phyloP scores from a whole-genome alignment of 495 filamentous ascomycete genomes.

The Tuber indicum region DNA sequence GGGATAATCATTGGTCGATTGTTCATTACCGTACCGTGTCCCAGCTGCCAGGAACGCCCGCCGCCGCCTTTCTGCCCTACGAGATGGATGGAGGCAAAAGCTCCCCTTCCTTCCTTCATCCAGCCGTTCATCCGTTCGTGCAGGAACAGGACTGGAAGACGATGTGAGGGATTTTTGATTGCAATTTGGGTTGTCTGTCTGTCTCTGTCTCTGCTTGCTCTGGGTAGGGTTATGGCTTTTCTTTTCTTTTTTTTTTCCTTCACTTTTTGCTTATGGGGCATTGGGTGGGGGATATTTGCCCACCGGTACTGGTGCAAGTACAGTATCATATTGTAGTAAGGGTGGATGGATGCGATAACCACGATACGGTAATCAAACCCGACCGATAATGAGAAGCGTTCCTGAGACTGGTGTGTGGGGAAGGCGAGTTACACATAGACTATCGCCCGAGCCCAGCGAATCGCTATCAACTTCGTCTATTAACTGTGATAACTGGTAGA shows the following conservation, averaged over 20 bases:
- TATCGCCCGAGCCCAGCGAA: not conserved
- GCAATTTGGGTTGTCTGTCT: not conserved
- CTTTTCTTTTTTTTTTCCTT: too few relatives aligned
- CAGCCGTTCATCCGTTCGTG: not conserved
- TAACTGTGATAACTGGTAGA: not conserved
- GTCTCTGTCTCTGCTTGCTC: not conserved
- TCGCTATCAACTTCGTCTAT: not conserved
- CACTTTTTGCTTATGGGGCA: not conserved
- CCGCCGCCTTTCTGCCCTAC: too few relatives aligned
- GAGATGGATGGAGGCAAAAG: not conserved
- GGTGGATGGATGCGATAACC: too few relatives aligned
- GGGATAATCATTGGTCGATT: too few relatives aligned
- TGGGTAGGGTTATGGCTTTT: too few relatives aligned
- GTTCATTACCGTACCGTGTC: too few relatives aligned
- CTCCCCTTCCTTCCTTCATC: not conserved
- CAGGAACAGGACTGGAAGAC: not conserved
- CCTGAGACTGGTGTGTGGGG: not conserved
- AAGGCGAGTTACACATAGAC: too few relatives aligned
- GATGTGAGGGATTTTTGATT: not conserved
- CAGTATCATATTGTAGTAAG: too few relatives aligned
- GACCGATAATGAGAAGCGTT: not conserved
- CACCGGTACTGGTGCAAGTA: too few relatives aligned
- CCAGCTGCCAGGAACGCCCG: too few relatives aligned
- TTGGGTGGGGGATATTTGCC: too few relatives aligned
- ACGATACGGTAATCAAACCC: too few relatives aligned